Conservation (phyloP, 352 stramenopile genomes). For the Achlya hypogyna region DNA sequence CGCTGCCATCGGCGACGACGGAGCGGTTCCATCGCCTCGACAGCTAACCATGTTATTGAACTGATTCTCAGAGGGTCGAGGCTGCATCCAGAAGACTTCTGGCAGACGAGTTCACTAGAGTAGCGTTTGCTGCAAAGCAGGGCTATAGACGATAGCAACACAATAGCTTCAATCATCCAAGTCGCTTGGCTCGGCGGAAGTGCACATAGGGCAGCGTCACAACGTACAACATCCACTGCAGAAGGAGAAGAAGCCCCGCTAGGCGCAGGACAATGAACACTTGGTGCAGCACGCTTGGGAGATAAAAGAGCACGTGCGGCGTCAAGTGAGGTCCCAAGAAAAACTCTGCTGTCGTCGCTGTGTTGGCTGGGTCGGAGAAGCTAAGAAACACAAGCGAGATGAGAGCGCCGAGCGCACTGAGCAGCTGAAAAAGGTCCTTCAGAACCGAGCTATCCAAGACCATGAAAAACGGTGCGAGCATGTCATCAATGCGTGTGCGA, state of each 20-base stretch:
- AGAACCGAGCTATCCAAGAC: background rate
- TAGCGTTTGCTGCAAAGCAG: background rate
- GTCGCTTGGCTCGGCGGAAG: too few relatives aligned
- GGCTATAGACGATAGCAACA: too few relatives aligned
- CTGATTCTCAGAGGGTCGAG: background rate
- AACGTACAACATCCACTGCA: background rate
- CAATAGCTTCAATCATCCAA: too few relatives aligned
- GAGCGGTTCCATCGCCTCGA: too few relatives aligned
- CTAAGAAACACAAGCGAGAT: background rate
- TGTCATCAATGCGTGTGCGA: constrained; percentile 11
- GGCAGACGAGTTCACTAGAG: background rate
- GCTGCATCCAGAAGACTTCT: background rate
- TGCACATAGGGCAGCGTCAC: background rate
- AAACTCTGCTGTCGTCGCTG: background rate
- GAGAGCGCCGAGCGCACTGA: background rate
- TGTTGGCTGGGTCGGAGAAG: background rate
- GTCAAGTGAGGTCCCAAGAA: constrained; percentile 2
- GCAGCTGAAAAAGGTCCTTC: background rate
- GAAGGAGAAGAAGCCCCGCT: background rate
- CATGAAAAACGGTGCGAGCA: constrained; percentile 11
- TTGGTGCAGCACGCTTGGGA: constrained; percentile 4
- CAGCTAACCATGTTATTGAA: background rate
- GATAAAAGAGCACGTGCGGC: background rate
- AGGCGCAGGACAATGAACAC: constrained; percentile 7
- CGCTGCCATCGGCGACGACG: too few relatives aligned